Evolutionary conservation across 192 early-diverging fungal species (phyloP), one percentile per base, ranked within the genome.

Genomic region (Mortierella antarctica): DNA sequence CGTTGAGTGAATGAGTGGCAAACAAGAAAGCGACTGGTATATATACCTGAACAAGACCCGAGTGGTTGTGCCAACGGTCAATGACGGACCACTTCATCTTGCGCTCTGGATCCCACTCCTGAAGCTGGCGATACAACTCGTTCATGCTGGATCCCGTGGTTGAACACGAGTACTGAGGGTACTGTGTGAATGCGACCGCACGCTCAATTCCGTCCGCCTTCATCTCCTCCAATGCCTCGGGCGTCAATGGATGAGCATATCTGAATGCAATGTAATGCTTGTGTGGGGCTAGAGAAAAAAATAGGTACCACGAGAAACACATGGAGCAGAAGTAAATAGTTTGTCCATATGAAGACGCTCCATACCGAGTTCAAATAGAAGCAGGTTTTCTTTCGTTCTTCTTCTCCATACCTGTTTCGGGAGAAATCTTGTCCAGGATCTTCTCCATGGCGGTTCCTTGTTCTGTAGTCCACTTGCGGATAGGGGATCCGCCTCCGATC

Each of bases 91-190:
- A 99, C 74, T 90, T 80, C 18, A 99, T 88, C 52, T 84, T 84
- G 40, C 84, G 75, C 7, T 88, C 76, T 59, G 92, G 90, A 65
- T 95, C 94, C 1, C 83, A 72, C 12, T 71, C 61, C 77, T 90
- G 78, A 40, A 95, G 82, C 9, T 83, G 82, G 31, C 90, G 86
- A 62, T 89, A 92, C 10, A 99, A 86, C 83, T 97, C 95, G 76
- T 97, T 99, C 65, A 99, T 83, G 67, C 93, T 95, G 74, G 91
- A 92, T 49, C 97, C 97, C 0, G 96, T 97, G 18, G 96, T 97
- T 12, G 95, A 95, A 72, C 96, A 96, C n/a, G 94, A 96, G 83
- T 95, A 97, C 85, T 99, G 97, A 54, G 96, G 97, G 77, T 99
- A 99, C 82, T 97, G 92, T 4, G 93, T 92, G 58, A 99, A 95